phyloP scores from a whole-genome alignment of 169 alveolate genomes.

The Theileria equi region DNA sequence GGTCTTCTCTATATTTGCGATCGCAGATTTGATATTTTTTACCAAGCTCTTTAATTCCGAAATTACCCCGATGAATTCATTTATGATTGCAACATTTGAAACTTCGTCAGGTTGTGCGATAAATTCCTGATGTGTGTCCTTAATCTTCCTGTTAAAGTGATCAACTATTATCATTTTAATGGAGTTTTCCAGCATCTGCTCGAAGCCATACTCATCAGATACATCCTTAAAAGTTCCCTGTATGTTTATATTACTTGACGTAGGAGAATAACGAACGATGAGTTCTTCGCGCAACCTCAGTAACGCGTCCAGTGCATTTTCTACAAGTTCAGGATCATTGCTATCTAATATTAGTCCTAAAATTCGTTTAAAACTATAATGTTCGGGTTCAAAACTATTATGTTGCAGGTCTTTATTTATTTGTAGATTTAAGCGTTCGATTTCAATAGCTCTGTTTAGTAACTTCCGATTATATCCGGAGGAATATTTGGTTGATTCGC shows the following conservation, averaged over 20 bases:
- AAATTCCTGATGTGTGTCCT: constrained; percentile 33
- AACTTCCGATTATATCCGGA: constrained; percentile 54
- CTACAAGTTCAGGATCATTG: constrained; percentile 47
- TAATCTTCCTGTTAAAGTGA: constrained; percentile 52
- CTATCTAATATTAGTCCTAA: constrained; percentile 27
- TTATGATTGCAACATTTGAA: neutral
- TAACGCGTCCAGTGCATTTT: constrained; percentile 32
- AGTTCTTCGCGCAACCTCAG: constrained; percentile 46
- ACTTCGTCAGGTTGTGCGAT: neutral
- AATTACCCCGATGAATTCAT: neutral
- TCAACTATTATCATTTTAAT: constrained; percentile 40
- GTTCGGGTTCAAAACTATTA: neutral
- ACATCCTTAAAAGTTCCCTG: constrained; percentile 44
- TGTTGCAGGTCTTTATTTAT: neutral
- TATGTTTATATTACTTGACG: neutral
- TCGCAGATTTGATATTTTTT: neutral
- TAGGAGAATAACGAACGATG: constrained; percentile 21
- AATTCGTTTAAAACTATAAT: constrained; percentile 46
- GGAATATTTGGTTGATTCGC: constrained; percentile 32
- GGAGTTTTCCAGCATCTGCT: constrained; percentile 21
- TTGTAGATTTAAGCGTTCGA: constrained; percentile 1
- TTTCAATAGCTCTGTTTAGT: constrained; percentile 37
- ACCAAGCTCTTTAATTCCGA: neutral
- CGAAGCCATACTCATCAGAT: constrained; percentile 29
- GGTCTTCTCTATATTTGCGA: neutral